Conservation (phyloP, 805 yeast species). For the Ascoidea tarda region DNA sequence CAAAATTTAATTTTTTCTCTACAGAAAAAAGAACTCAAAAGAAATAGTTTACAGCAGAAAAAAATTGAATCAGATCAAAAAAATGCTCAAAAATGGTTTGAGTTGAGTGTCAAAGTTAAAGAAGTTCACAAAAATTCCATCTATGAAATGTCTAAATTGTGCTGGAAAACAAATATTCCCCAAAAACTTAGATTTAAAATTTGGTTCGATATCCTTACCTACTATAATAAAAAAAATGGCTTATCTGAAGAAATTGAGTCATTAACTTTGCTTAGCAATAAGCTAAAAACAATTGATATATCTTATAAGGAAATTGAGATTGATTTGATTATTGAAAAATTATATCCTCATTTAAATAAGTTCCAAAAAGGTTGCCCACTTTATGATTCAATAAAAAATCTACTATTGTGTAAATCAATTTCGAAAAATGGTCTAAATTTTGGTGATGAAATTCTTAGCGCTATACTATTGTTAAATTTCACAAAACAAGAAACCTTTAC, state of each 20-base stretch:
- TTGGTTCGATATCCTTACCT: conserved; percentile 6
- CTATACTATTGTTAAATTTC: conserved; percentile 7
- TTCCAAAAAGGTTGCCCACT: conserved; percentile 8
- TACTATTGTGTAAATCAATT: conserved; percentile 6
- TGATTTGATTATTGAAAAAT: conserved; percentile 5
- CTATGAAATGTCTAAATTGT: conserved; percentile 7
- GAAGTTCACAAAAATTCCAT: conserved; percentile 9
- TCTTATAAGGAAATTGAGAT: conserved; percentile 9
- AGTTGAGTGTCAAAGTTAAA: conserved; percentile 8
- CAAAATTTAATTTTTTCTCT: conserved; percentile 15
- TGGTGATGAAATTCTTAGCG: conserved; percentile 9
- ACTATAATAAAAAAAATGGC: conserved; percentile 5
- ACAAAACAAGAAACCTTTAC: conserved; percentile 3
- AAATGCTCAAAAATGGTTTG: conserved; percentile 11
- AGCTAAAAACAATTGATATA: conserved; percentile 4
- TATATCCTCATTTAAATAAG: conserved; percentile 6
- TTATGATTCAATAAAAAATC: conserved; percentile 2
- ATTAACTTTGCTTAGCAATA: conserved; percentile 3
- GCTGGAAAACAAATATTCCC: conserved; percentile 10
- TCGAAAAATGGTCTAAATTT: conserved; percentile 5
- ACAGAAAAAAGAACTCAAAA: conserved; percentile 7
- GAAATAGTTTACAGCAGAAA: conserved; percentile 6
- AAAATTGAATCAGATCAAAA: conserved; percentile 4
- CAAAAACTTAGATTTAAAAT: conserved; percentile 6
- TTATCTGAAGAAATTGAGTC: neutral